Evolutionary conservation across 1,284 basidiomycete species (phyloP), one percentile per base, ranked within the genome.

Genomic region (Filobasidium uniguttulatum): DNA sequence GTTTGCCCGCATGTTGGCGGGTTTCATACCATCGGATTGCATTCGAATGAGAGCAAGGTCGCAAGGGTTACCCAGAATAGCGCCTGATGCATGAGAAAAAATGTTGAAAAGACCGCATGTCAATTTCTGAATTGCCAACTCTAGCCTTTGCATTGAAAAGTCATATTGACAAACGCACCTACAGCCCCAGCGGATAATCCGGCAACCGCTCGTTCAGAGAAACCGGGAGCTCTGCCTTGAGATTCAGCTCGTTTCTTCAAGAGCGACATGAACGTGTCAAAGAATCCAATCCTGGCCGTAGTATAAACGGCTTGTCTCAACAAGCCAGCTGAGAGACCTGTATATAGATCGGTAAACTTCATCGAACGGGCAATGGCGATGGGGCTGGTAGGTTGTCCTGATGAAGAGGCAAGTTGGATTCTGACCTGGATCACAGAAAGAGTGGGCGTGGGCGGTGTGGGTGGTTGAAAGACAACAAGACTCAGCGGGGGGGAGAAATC

Each of bases 11-110:
- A 51, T 38, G n/a, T 46, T 45, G 10, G 30, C 43, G 20, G 53
- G 35, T 49, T 55, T 55, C 12, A 55, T 46, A 29, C 53, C 53
- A 26, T 55, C 53, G 22, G 53, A 50, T 37, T 55, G 53, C 53
- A 55, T 55, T 40, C 53, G 45, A 26, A 55, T 51, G 12, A 55
- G 29, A 20, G 53, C 53, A 34, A 55, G 43, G 28, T 55, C 53
- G 20, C 38, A 40, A 4, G 53, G 53, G 43, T 55, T 55, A 5
- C 53, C 53, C 1, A 55, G 46, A n/a, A 51, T 34, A 17, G 53
- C 53, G 20, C 44, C 53, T 54, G 25, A n/a, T n/a, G n/a, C n/a
- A 10, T 19, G 36, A n/a, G n/a, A n/a, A n/a, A n/a, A n/a, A n/a
- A n/a, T n/a, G n/a, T n/a, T n/a, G n/a, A n/a, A n/a, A n/a, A n/a